Conservation (phyloP, 1,139 yeast species). For the Suhomyces terraborum region DNA sequence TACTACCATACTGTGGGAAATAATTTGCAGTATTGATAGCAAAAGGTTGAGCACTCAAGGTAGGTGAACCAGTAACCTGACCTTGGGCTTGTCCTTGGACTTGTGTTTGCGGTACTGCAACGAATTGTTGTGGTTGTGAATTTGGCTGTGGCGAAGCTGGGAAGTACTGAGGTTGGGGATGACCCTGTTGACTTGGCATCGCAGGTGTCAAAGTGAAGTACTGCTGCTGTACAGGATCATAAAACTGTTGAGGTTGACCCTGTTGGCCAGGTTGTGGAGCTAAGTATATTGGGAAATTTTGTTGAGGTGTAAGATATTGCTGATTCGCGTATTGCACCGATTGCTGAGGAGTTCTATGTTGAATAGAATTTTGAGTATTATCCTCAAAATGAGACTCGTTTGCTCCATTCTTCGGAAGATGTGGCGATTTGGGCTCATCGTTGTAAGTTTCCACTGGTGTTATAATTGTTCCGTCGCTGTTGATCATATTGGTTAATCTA, state of each 20-base stretch:
- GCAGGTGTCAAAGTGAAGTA: constrained; percentile 46
- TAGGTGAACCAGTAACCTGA: constrained; percentile 18
- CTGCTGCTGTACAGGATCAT: constrained; percentile 51
- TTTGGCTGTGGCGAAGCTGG: constrained; percentile 38
- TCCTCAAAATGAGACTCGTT: constrained; percentile 2
- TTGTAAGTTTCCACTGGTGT: constrained; percentile 42
- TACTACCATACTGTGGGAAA: constrained; percentile 20
- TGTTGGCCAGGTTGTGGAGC: constrained; percentile 18
- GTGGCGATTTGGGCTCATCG: constrained; percentile 10
- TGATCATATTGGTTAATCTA: constrained; percentile 45
- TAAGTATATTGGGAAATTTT: constrained; percentile 19
- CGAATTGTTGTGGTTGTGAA: constrained; percentile 14
- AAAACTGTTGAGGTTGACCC: constrained; percentile 42
- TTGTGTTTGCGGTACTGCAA: constrained; percentile 15
- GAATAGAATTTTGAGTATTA: constrained; percentile 9
- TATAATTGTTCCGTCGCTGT: constrained; percentile 51
- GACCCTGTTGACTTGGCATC: constrained; percentile 18
- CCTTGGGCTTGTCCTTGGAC: constrained; percentile 8
- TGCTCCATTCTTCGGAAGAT: neutral
- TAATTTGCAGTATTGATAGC: constrained; percentile 23
- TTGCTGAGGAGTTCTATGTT: constrained; percentile 9
- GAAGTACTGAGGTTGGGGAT: constrained; percentile 40
- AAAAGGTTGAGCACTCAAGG: constrained; percentile 15
- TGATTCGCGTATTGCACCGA: constrained; percentile 10
- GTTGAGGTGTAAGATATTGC: constrained; percentile 18